These are phyloP conservation scores for Penicillium mononematosum DNA, from an alignment of 495 filamentous ascomycete genomes.

Conservation along the genomic window DNA sequence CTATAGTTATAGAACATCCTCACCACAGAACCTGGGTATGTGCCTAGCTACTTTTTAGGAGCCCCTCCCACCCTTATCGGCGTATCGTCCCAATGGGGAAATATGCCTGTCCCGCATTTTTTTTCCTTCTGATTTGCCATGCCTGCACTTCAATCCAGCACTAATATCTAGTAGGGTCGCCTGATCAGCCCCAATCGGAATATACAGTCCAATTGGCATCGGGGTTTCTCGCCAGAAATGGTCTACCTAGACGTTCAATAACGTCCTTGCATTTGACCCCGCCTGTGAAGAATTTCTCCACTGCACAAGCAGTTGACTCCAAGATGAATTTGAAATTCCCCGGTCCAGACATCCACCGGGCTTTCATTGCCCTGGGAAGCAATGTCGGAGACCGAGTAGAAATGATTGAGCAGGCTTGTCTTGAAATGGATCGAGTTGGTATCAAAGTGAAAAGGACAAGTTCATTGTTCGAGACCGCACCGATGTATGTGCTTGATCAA, in stretches of 20 bases:
- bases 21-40: background rate
- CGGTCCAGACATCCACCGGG: constrained; percentile 45
- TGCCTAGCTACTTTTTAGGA: background rate
- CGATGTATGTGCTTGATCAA: constrained; percentile 95
- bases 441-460: constrained; percentile 80
- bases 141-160: background rate
- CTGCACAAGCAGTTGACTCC: constrained; percentile 17
- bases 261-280: constrained; percentile 11
- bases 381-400: constrained; percentile 85
- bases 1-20: background rate
- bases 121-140: constrained; percentile 2
- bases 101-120: constrained; percentile 14
- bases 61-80: constrained; percentile 14
- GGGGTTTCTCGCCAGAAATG: constrained; percentile 6
- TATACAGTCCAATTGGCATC: background rate
- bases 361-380: constrained; percentile 87
- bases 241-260: constrained; percentile 1
- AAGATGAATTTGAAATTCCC: constrained; percentile 26
- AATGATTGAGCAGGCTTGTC: constrained; percentile 80
- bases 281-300: constrained; percentile 30
- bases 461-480: constrained; percentile 86
- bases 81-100: constrained; percentile 15
- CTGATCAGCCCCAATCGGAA: background rate
- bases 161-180: background rate
- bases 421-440: constrained; percentile 64